phyloP scores from a whole-genome alignment of 768 basidiomycete species.

The Lentinula lateritia region DNA sequence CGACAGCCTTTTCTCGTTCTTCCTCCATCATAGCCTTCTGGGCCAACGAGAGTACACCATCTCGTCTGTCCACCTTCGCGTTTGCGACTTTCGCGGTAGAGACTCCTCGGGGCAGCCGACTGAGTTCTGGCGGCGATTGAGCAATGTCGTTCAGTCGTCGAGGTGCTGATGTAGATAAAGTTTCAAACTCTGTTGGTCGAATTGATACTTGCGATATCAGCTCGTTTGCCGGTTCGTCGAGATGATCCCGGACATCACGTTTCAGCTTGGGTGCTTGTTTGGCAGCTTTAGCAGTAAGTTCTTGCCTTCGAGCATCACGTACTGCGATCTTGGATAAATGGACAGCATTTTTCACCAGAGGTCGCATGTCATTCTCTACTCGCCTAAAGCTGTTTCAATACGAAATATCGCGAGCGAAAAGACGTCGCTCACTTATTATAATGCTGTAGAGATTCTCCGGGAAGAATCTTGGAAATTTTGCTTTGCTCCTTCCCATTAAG shows the following conservation, averaged over 20 bases:
- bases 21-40: conserved; percentile 74
- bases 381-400: conserved; percentile 35
- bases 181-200: conserved; percentile 44
- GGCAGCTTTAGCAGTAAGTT: conserved; percentile 12
- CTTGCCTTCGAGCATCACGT: conserved; percentile 39
- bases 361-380: conserved; percentile 69
- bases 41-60: conserved; percentile 62
- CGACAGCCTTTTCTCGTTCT: conserved; percentile 67
- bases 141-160: conserved; percentile 69
- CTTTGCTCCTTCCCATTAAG: conserved; percentile 8
- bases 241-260: conserved; percentile 11
- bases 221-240: conserved; percentile 13
- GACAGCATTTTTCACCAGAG: conserved; percentile 55
- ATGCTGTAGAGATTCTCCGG: conserved; percentile 68
- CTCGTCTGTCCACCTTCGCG: conserved; percentile 14
- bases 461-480: conserved; percentile 42
- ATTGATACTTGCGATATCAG: conserved; percentile 19
- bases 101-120: conserved; percentile 46
- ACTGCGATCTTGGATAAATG: conserved; percentile 47
- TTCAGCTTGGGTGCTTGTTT: conserved; percentile 8
- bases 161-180: conserved; percentile 47
- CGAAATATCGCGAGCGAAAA: background rate
- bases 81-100: background rate
- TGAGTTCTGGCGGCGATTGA: conserved; percentile 61
- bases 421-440: conserved; percentile 58